Base-by-base conservation (phyloP, 208 protist genomes). In the Wallacemonas collosoma region DNA sequence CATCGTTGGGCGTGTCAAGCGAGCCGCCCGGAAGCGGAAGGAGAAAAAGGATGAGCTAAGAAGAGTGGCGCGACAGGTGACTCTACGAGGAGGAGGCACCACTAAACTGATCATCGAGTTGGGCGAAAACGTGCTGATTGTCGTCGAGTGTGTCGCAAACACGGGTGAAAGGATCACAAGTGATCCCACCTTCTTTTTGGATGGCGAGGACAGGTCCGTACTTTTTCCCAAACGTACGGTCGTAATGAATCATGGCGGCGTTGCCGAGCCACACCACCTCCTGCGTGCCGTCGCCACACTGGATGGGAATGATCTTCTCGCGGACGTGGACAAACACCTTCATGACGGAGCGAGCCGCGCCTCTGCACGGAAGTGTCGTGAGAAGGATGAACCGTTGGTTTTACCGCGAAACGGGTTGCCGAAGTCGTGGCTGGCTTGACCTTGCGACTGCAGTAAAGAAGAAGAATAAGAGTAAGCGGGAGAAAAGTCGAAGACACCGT, bases 241-340 rank as follows among this genome's bases (percentile, higher is more conserved):
- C 90, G 79, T 97, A 97, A 67, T 92, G 89, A n/a, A 94, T 82
- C 85, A 97, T 93, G 1, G 90, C 93, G 2, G 91, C 93, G 69
- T 93, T 86, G 53, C 87, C 90, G 5, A 97, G 81, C 91, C 93
- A 97, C 40, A 80, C 68, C 9, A 95, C 80, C 40, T 85, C 63
- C 80, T 97, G 93, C 35, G 85, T 93, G 69, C 93, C 93, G 69
- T 94, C 89, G 17, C 93, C 93, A 72, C 93, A 97, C 75, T 95
- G 80, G 38, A 95, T 75, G 1, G 71, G 43, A 57, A 97, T 93
- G 12, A 94, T 69, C 71, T 94, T 95, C 62, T 94, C 93, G 5
- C 90, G 71, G 4, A 97, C 87, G 68, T 97, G 93, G 2, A 95
- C 89, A 66, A 82, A 85, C 4, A 97, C 81, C 48, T 85, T 78